Evolutionary conservation across 2,329 filamentous ascomycete genomes (phyloP).

Genomic region (Arthroderma sp.): DNA sequence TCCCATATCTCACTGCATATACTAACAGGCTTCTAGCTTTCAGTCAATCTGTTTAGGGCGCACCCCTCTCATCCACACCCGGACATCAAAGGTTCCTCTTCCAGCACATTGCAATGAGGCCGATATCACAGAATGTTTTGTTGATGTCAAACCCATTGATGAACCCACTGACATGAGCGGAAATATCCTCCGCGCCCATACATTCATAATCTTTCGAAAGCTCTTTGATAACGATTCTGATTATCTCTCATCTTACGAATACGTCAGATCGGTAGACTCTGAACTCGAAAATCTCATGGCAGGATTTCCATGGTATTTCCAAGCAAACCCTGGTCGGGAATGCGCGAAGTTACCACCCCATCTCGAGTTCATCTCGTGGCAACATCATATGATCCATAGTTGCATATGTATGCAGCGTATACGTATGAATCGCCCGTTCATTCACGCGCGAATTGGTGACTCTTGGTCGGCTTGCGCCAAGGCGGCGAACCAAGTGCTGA

Average conservation of each 20-base stretch:
- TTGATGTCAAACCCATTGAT: conserved; percentile 10
- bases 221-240: conserved; percentile 11
- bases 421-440: conserved; percentile 16
- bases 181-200: conserved; percentile 12
- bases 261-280: conserved; percentile 13
- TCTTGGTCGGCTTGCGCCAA: conserved; percentile 14
- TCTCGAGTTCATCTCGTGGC: conserved; percentile 15
- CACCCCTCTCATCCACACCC: conserved; percentile 15
- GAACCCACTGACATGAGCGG: conserved; percentile 15
- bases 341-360: conserved; percentile 7
- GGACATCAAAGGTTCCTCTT: conserved; percentile 13
- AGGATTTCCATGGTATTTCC: conserved; percentile 17
- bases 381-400: conserved; percentile 16
- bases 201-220: conserved; percentile 13
- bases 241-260: conserved; percentile 13
- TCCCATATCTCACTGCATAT: neutral
- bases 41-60: conserved; percentile 17
- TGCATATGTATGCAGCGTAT: conserved; percentile 17
- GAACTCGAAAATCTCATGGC: conserved; percentile 13
- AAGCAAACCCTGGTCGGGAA: conserved; percentile 8
- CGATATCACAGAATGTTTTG: conserved; percentile 13
- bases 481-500: conserved; percentile 15
- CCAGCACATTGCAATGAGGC: conserved; percentile 16
- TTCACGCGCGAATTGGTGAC: conserved; percentile 12
- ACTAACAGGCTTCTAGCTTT: conserved; percentile 8